Evolutionary conservation across 1,284 basidiomycete species (phyloP), one percentile per base, ranked within the genome.

Genomic region (Heterobasidion occidentale): DNA sequence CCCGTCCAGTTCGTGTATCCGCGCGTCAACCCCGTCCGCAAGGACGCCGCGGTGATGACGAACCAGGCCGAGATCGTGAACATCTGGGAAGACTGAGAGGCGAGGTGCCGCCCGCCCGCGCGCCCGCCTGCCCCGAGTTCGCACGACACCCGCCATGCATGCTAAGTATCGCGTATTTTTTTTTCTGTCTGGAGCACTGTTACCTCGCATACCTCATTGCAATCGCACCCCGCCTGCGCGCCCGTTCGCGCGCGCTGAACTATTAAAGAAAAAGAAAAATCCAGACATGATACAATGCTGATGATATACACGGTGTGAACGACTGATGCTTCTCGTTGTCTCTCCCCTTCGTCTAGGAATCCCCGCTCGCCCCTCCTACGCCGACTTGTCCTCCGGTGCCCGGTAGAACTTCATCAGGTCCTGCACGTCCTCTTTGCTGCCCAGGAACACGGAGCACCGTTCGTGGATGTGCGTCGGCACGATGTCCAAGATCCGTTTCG

Each of bases 391-490:
- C 46, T 47, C 27, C 46, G n/a, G 17, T 6, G 11, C 3, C 46
- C 19, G 75, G 74, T 91, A 94, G 71, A 90, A 94, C 75, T 84
- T 91, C 69, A 86, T 80, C 65, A 96, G 63, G 70, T 99, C 97
- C 68, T 84, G 76, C 51, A 99, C 94, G 69, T 99, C 97, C 56
- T 98, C 94, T 68, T 87, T 90, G 70, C 88, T 92, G 36, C 97
- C 97, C 19, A 99, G 77, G 80, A 97, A 99, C 44, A 99, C 90
- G 2, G 95, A 80, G 75, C 90, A 92, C 53, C 97, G 86, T 68
- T 98, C 88, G 70, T 99, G 97, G 62, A 99, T 98, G 63, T 68
- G 72, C 58, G 81, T 93, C 6, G 97, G 97, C 54, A 88, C 75
- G 59, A 99, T 88, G 67, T 99, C 97, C 48, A 99, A 78, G 64